Evolutionary conservation across 1,284 basidiomycete genomes (phyloP).

Genomic region (Spongispora temasekensis): DNA sequence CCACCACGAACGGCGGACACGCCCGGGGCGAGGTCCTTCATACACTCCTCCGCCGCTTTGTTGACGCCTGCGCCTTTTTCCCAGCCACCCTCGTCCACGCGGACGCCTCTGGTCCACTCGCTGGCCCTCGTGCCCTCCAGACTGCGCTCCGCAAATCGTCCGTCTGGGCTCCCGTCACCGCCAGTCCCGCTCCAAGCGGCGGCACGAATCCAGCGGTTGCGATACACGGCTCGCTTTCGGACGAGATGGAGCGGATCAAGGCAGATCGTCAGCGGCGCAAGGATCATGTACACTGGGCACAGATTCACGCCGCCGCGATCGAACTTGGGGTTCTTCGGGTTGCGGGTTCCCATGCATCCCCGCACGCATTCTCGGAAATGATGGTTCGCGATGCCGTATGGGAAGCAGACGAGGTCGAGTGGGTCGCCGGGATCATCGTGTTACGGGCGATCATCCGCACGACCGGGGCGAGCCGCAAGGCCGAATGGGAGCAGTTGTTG

Average conservation of each 20-base stretch:
- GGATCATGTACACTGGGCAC: background rate
- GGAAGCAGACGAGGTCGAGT: conserved; percentile 63
- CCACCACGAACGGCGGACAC: conserved; percentile 7
- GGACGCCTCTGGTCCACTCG: conserved; percentile 49
- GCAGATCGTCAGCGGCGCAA: conserved; percentile 55
- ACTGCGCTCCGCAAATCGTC: conserved; percentile 56
- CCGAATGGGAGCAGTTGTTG: conserved; percentile 52
- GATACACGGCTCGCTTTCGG: conserved; percentile 38
- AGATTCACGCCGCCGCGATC: conserved; percentile 55
- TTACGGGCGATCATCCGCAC: conserved; percentile 53
- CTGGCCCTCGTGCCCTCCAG: conserved; percentile 53
- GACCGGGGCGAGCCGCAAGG: conserved; percentile 42
- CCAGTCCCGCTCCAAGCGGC: background rate
- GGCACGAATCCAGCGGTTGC: too few relatives aligned
- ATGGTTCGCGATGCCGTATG: conserved; percentile 59
- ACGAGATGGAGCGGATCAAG: conserved; percentile 62
- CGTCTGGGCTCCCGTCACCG: conserved; percentile 42
- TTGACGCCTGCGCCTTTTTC: conserved; percentile 52
- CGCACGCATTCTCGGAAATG: conserved; percentile 49
- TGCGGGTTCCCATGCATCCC: background rate
- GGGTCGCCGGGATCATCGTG: conserved; percentile 60
- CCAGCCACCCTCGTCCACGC: conserved; percentile 48
- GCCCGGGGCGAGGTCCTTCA: conserved; percentile 18
- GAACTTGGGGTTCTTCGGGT: conserved; percentile 45
- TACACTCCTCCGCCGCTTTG: conserved; percentile 46